phyloP scores from a whole-genome alignment of 2,329 filamentous ascomycete genomes.

The Fusarium tupiense region DNA sequence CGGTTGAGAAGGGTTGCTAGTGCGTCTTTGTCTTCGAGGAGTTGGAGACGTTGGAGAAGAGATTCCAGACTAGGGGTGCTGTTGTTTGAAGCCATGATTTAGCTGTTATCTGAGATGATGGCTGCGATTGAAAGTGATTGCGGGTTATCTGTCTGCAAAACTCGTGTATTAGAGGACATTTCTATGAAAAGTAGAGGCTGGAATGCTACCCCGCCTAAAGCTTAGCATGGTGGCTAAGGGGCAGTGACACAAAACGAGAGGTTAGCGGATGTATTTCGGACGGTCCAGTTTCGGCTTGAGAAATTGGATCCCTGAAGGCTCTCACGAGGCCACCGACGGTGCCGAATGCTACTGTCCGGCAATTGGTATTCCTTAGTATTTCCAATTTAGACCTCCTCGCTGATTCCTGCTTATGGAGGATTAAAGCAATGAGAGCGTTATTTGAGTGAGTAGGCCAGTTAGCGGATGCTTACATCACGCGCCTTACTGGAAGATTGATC shows the following conservation, averaged over 20 bases:
- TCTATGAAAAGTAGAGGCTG: too few species aligned
- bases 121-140: neutral
- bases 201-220: neutral
- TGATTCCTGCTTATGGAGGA: neutral
- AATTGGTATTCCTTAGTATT: neutral
- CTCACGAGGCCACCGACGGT: neutral
- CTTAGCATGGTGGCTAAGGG: too few species aligned
- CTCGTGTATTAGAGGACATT: too few species aligned
- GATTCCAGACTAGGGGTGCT: neutral
- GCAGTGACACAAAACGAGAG: neutral
- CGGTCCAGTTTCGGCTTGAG: neutral
- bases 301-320: neutral
- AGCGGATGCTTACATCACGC: too few species aligned
- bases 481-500: neutral
- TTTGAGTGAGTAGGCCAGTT: neutral
- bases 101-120: neutral
- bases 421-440: neutral
- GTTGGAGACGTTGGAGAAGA: neutral
- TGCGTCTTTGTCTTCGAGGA: neutral
- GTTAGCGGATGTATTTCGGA: neutral
- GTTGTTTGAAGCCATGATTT: neutral
- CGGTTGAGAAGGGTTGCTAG: neutral
- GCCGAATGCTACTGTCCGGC: neutral
- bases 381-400: neutral
- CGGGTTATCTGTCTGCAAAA: too few species aligned